A percentile compares a stretch with the other conserved stretches of the same genome.
Conservation (phyloP, 768 basidiomycete genomes). For the Amanita fuliginea region DNA sequence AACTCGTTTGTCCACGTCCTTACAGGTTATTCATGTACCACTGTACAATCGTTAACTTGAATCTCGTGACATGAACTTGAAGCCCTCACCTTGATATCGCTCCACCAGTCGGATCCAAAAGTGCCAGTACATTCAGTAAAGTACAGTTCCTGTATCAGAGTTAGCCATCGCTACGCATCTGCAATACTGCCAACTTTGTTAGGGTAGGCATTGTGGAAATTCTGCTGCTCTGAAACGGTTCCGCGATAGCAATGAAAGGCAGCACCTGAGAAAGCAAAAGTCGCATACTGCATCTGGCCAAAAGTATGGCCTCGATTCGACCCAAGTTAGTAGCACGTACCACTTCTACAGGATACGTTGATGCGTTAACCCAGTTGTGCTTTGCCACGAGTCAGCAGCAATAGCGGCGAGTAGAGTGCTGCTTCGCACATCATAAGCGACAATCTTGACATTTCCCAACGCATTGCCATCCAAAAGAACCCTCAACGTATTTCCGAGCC, state of each 20-base stretch:
- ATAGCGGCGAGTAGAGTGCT: background rate
- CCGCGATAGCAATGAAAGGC: conserved; percentile 69
- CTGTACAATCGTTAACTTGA: conserved; percentile 16
- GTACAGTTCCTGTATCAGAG: conserved; percentile 27
- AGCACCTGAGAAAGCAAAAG: conserved; percentile 48
- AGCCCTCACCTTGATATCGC: conserved; percentile 53
- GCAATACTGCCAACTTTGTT: conserved; percentile 26
- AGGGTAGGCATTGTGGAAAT: conserved; percentile 45
- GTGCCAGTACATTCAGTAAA: conserved; percentile 60
- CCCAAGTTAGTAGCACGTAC: background rate
- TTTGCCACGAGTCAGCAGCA: background rate
- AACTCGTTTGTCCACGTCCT: background rate
- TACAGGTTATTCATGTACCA: conserved; percentile 66
- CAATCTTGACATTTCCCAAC: conserved; percentile 44
- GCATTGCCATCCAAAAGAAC: conserved; percentile 53
- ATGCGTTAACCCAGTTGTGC: conserved; percentile 69
- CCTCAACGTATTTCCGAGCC: conserved; percentile 45
- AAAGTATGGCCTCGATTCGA: too few species aligned
- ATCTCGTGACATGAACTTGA: background rate
- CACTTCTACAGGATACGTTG: conserved; percentile 46
- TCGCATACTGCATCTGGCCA: conserved; percentile 40
- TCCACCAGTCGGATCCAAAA: conserved; percentile 67
- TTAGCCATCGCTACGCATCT: background rate
- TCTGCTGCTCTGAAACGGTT: conserved; percentile 37
- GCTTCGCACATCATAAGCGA: conserved; percentile 25